Base-by-base conservation (phyloP, 208 protist species). In the Crithidia bombi region DNA sequence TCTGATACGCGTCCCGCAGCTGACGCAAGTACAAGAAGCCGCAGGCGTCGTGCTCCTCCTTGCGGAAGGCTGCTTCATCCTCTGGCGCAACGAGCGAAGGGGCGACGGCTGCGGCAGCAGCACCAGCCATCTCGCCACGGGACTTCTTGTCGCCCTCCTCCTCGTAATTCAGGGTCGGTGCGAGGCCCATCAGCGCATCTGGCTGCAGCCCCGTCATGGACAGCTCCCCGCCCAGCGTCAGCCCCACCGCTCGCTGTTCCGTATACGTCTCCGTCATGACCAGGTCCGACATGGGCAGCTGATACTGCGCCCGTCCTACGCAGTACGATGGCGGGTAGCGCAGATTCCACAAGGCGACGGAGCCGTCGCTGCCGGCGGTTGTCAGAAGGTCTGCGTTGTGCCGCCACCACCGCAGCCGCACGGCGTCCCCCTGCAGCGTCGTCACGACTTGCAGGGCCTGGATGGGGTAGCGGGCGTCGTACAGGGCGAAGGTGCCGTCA, bases 291-390 rank as follows among this genome's bases (percentile, higher is more conserved):
- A 96, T 43, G 9, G 85, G 78, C 39, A 69, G 62, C 32, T 65
- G 57, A 67, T 88, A 92, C 69, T 90, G 88, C 26, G 83, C 85
- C 23, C 85, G 82, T 9, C 90, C 90, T 0, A 96, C 90, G 57
- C 85, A 87, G 75, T 86, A 92, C 3, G 90, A 91, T 9, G 90
- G 90, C 7, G 86, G 74, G 56, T 68, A 73, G 32, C 87, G 87
- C 19, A 96, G 71, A 47, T 91, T 92, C 88, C 90, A 96, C 26
- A 92, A n/a, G 39, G 83, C 75, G 12, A 93, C 84, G 10, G 87
- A 84, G 21, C 90, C 88, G 72, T 96, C 90, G 49, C 79, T 85
- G 65, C 90, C 90, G 25, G 80, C 85, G 0, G 90, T 92, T 26
- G 81, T 78, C 41, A 96, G 73, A 58, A 93, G 52, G 69, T 96